phyloP scores from a whole-genome alignment of 805 yeast species.

The Cyberlindnera xishuangbannaensis region DNA sequence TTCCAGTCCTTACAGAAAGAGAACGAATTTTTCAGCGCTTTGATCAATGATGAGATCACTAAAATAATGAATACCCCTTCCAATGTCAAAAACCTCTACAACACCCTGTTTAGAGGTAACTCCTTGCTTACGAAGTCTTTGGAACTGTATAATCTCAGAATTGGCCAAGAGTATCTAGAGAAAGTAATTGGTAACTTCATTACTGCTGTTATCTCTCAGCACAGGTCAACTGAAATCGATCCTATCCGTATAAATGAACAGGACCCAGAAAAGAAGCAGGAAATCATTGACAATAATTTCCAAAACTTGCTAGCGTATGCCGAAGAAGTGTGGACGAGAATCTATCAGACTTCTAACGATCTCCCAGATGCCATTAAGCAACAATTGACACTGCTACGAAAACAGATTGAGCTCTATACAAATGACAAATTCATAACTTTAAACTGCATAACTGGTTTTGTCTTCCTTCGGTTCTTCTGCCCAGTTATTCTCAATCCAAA shows the following conservation, averaged over 20 bases:
- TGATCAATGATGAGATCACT: conserved; percentile 61
- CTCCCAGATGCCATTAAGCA: conserved; percentile 62
- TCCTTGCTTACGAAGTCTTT: conserved; percentile 76
- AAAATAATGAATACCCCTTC: conserved; percentile 8
- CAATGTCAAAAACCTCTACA: conserved; percentile 37
- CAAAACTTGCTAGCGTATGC: conserved; percentile 44
- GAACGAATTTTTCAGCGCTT: conserved; percentile 63
- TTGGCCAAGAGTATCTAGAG: conserved; percentile 76
- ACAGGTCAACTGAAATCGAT: conserved; percentile 67
- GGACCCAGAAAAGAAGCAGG: conserved; percentile 32
- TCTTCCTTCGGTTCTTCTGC: conserved; percentile 79
- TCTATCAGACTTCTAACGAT: conserved; percentile 64
- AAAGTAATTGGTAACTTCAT: conserved; percentile 69
- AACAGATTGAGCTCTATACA: conserved; percentile 57
- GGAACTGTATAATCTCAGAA: conserved; percentile 67
- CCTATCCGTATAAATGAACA: conserved; percentile 48
- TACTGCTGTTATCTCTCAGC: conserved; percentile 41
- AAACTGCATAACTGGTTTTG: conserved; percentile 76
- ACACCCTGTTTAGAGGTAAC: conserved; percentile 76
- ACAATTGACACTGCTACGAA: conserved; percentile 58
- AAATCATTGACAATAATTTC: conserved; percentile 42
- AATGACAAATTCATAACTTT: conserved; percentile 44
- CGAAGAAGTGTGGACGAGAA: conserved; percentile 58
- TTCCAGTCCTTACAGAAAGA: conserved; percentile 68
- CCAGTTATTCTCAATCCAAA: conserved; percentile 92